Evolutionary conservation across 352 stramenopile genomes (phyloP).

Genomic region (Phytopythium vexans): DNA sequence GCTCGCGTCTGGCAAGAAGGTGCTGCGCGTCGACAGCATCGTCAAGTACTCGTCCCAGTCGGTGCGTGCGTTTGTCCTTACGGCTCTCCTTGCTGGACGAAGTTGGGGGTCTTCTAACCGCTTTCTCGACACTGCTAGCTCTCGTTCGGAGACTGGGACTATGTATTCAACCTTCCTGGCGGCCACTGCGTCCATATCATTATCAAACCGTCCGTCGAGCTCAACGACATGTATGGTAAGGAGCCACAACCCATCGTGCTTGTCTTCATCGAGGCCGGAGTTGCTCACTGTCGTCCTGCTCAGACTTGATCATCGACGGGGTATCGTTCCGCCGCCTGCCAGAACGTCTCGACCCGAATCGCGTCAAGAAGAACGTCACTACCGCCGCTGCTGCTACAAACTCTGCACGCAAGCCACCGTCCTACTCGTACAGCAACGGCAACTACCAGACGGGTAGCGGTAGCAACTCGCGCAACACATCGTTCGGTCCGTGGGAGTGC

Average conservation of each 20-base stretch:
- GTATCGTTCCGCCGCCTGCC: conserved; percentile 78
- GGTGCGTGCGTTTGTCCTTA: conserved; percentile 17
- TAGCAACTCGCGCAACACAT: conserved; percentile 43
- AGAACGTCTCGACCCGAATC: conserved; percentile 50
- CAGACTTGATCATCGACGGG: conserved; percentile 79
- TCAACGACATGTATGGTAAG: conserved; percentile 87
- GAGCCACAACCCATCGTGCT: not conserved
- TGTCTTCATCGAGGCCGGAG: not conserved
- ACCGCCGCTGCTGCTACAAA: conserved; percentile 20
- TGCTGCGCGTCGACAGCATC: conserved; percentile 74
- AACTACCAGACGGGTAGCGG: conserved; percentile 10
- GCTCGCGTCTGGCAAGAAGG: conserved; percentile 77
- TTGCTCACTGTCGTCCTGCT: not conserved
- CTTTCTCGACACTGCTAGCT: conserved; percentile 24
- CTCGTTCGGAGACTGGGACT: conserved; percentile 83
- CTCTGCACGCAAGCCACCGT: conserved; percentile 17
- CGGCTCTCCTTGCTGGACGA: not conserved
- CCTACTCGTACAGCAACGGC: conserved; percentile 38
- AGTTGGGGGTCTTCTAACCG: not conserved
- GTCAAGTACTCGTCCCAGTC: conserved; percentile 76
- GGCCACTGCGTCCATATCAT: conserved; percentile 81
- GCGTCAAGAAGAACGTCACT: conserved; percentile 23
- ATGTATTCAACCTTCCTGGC: conserved; percentile 79
- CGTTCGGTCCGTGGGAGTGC: conserved; percentile 71
- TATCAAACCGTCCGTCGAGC: conserved; percentile 81